Evolutionary conservation across 805 yeast species (phyloP).

Genomic region (Priceomyces medius): DNA sequence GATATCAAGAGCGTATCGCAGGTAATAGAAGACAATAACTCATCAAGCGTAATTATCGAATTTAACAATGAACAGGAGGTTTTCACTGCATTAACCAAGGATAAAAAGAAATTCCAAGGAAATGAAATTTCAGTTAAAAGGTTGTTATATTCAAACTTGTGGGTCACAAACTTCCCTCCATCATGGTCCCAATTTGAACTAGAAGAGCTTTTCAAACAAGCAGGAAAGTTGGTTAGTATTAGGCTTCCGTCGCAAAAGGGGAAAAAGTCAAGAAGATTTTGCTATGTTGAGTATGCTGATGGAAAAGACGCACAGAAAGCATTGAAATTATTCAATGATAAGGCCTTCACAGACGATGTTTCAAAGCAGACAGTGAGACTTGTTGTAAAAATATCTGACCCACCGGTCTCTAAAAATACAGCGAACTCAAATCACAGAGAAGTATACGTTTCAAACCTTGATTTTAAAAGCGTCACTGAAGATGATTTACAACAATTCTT

Average conservation of each 20-base stretch:
- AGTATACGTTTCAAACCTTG: conserved; percentile 52
- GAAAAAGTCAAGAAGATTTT: conserved; percentile 62
- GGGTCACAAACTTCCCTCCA: conserved; percentile 77
- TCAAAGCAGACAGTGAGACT: conserved; percentile 33
- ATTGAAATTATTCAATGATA: conserved; percentile 39
- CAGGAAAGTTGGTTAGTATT: conserved; percentile 46
- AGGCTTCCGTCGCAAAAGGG: conserved; percentile 64
- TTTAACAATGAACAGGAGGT: conserved; percentile 48
- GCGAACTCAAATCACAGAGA: conserved; percentile 58
- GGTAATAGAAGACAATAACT: conserved; percentile 10
- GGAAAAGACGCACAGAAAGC: conserved; percentile 48
- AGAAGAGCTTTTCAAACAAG: conserved; percentile 34
- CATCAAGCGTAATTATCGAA: conserved; percentile 55
- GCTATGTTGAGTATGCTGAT: conserved; percentile 60
- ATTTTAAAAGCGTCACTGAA: conserved; percentile 43
- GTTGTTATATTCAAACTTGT: conserved; percentile 52
- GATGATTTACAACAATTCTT: conserved; percentile 42
- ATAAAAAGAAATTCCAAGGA: conserved; percentile 47
- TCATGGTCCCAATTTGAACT: conserved; percentile 41
- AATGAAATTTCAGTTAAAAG: conserved; percentile 45
- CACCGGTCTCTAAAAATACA: conserved; percentile 32
- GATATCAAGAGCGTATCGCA: conserved; percentile 36
- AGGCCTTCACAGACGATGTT: conserved; percentile 25
- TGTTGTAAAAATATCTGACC: conserved; percentile 63
- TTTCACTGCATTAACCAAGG: conserved; percentile 59